Base-by-base conservation (phyloP, 179 eudicot genomes). In the Beta lomatogona region DNA sequence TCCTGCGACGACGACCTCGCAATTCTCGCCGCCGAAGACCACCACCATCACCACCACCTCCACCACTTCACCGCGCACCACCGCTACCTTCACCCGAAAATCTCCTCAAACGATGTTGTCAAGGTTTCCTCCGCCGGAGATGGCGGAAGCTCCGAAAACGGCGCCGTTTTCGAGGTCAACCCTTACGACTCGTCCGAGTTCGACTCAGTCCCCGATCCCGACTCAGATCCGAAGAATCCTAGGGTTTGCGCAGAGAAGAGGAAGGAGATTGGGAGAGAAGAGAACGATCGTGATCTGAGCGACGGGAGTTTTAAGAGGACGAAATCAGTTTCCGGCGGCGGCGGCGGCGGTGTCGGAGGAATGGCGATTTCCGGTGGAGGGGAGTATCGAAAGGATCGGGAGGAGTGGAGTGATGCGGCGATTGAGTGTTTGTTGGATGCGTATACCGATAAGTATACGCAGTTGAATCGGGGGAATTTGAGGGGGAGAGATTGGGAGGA, bases 401-500 rank as follows among this genome's bases (percentile, higher is more conserved):
- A 95, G 73, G 99, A 95, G 82, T 95, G 99, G 99, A 91, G 95
- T 68, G 99, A 95, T 71, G 54, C 91, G 60, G 98, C 97, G 78
- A 95, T 95, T 1, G 93, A 89, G 82, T 88, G 89, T 59, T 83
- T 95, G 57, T 83, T 95, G 22, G 98, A 94, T 21, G 99, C 92
- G 53, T 95, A 95, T 36, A 91, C 91, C 31, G 98, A 91, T 57
- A 95, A 92, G 88, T 90, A 86, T 70, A 59, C 88, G 82, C 93
- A 90, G 89, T 69, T 93, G 80, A 95, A 92, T 54, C 79, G 94
- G 80, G 98, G 97, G 64, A 93, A 93, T 83, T 83, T 92, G 89
- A 78, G 99, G 77, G 99, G 99, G 28, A 82, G 98, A 45, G 99
- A 95, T 80, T 95, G 99, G 99, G 99, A 94, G 85, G 99, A 92